Percentiles rank a stretch among this genome's conserved stretches.
phyloP scores from a whole-genome alignment of 148 eudicot genomes.

The Chenopodium berlandieri region DNA sequence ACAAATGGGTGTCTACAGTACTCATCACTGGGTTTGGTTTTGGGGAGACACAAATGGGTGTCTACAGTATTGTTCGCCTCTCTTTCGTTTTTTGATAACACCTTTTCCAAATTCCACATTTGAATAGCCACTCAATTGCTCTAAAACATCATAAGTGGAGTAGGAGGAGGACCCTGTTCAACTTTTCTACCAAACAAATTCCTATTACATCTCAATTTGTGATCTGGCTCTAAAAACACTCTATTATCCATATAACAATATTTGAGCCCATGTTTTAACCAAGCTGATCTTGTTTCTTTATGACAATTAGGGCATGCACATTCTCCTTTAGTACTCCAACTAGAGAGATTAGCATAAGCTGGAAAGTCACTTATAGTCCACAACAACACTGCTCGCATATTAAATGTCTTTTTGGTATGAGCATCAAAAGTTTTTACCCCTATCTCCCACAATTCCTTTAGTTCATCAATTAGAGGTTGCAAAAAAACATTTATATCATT shows the following conservation, averaged over 20 bases:
- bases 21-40: too few relatives aligned
- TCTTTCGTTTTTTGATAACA: neutral
- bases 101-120: neutral
- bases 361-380: conserved; percentile 7
- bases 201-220: neutral
- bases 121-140: neutral
- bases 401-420: neutral
- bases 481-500: neutral
- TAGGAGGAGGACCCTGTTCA: neutral
- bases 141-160: neutral
- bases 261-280: neutral
- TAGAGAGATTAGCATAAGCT: neutral
- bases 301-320: neutral
- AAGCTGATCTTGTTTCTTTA: neutral
- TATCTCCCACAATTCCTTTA: neutral
- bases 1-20: too few relatives aligned
- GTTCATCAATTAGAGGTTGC: neutral
- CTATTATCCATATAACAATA: neutral
- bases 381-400: neutral
- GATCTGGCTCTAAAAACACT: neutral
- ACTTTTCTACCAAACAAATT: neutral
- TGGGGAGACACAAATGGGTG: too few relatives aligned
- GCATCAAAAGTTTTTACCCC: neutral
- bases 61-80: neutral
- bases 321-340: neutral